Evolutionary conservation across 2,329 filamentous ascomycete species (phyloP).

Genomic region (Macroventuria anomochaeta): DNA sequence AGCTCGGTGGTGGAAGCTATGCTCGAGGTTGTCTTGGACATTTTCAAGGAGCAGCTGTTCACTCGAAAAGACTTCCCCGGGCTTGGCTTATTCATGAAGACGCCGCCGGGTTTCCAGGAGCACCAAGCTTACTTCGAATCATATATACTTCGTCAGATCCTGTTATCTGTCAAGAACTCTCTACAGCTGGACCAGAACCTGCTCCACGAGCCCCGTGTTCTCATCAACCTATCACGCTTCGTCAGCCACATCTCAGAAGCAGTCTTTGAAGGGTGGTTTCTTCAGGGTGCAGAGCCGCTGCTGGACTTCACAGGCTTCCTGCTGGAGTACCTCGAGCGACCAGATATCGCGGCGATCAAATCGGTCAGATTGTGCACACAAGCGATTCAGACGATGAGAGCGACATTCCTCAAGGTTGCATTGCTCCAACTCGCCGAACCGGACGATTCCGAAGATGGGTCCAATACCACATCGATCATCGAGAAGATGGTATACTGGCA

Average conservation of each 20-base stretch:
- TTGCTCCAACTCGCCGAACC: conserved; percentile 84
- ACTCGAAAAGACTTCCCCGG: conserved; percentile 89
- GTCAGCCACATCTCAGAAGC: conserved; percentile 83
- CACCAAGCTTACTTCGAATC: conserved; percentile 96
- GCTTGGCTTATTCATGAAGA: conserved; percentile 82
- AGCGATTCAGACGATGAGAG: conserved; percentile 76
- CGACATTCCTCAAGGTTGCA: conserved; percentile 78
- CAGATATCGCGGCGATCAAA: conserved; percentile 81
- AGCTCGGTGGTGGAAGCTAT: conserved; percentile 77
- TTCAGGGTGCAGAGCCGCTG: conserved; percentile 81
- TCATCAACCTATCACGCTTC: conserved; percentile 87
- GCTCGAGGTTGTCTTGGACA: conserved; percentile 75
- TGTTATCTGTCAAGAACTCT: conserved; percentile 72
- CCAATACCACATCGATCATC: conserved; percentile 74
- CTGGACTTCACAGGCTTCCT: conserved; percentile 86
- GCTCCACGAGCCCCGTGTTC: conserved; percentile 78
- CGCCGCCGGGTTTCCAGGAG: conserved; percentile 90
- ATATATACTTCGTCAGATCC: conserved; percentile 77
- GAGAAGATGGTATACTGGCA: conserved; percentile 95
- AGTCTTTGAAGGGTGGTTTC: conserved; percentile 95
- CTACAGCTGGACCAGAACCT: conserved; percentile 75
- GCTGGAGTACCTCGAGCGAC: conserved; percentile 85
- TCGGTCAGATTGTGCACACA: conserved; percentile 90
- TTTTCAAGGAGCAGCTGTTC: conserved; percentile 87
- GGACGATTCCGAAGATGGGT: conserved; percentile 69